A percentile compares a stretch with the other conserved stretches of the same genome.
phyloP scores from a whole-genome alignment of 306 rosid species.

The Cercis canadensis region DNA sequence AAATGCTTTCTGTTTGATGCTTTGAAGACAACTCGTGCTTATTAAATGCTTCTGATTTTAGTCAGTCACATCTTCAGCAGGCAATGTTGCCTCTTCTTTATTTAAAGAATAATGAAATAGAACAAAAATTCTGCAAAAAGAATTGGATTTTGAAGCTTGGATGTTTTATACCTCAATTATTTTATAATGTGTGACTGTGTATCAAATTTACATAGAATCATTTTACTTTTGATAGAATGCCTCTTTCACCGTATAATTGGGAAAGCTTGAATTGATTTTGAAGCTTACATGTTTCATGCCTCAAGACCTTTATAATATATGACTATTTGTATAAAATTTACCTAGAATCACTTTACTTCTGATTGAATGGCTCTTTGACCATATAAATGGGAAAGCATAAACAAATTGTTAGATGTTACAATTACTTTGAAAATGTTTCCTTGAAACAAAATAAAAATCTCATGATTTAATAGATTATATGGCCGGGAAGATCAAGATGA shows the following conservation, averaged over 20 bases:
- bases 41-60: conserved; percentile 11
- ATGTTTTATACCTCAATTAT: not conserved
- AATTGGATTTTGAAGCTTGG: not conserved
- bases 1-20: not conserved
- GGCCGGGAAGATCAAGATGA: not conserved
- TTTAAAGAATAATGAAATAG: not conserved
- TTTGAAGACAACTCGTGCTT: conserved; percentile 9
- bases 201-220: not conserved
- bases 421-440: not conserved
- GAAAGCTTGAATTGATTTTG: too few relatives aligned
- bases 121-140: not conserved
- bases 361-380: too few relatives aligned
- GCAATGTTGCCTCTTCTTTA: not conserved
- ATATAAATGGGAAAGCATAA: conserved; percentile 21
- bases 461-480: not conserved
- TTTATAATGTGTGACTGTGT: not conserved
- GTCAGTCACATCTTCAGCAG: not conserved
- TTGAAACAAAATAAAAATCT: not conserved
- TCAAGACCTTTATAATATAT: too few relatives aligned
- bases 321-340: too few relatives aligned
- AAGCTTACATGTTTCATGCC: too few relatives aligned
- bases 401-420: conserved; percentile 4
- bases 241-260: not conserved
- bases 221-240: conserved; percentile 8
- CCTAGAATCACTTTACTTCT: too few relatives aligned